phyloP scores from a whole-genome alignment of 331 rosid species.

The Pyracantha coccinea region DNA sequence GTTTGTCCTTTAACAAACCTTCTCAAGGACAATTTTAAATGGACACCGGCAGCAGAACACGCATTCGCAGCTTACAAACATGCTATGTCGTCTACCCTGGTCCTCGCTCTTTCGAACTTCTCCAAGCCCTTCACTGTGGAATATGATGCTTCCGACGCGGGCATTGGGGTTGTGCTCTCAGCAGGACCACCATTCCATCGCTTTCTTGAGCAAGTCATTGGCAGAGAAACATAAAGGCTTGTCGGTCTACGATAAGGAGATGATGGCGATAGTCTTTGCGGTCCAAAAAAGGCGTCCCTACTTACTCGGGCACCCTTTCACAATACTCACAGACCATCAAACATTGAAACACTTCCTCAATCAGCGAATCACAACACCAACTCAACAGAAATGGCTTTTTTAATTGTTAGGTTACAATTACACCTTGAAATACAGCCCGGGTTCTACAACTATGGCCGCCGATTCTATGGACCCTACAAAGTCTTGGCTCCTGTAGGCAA shows the following conservation, averaged over 20 bases:
- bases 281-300: background rate
- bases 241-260: background rate
- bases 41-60: background rate
- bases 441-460: background rate
- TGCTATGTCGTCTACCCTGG: background rate
- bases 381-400: background rate
- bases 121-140: background rate
- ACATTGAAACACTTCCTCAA: background rate
- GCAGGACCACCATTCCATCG: background rate
- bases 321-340: background rate
- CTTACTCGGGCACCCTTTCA: background rate
- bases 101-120: background rate
- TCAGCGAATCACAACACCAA: no score
- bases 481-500: background rate
- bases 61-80: background rate
- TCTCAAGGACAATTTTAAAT: background rate
- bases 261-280: background rate
- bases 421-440: no score
- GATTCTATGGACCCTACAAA: background rate
- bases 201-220: background rate
- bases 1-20: background rate
- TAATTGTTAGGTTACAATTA: no score
- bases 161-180: background rate
- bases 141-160: no score
- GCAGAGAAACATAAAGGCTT: background rate